A percentile compares a stretch with the other conserved stretches of the same genome.
Conservation (phyloP, 106 monocot genomes). For the Narthecium ossifragum region DNA sequence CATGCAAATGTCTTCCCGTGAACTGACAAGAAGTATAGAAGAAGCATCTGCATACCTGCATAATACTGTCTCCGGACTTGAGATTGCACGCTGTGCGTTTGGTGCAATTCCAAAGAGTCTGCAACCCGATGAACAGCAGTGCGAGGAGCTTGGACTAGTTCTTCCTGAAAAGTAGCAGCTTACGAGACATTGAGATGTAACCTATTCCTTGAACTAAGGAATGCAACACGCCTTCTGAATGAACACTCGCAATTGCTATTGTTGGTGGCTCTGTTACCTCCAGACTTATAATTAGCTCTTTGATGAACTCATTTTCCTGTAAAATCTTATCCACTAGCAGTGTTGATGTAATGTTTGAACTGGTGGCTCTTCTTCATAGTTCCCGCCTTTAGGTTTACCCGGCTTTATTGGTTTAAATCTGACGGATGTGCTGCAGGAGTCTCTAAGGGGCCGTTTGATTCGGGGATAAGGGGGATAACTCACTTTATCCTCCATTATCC, state of each 20-base stretch:
- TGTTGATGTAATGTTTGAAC: too few species aligned
- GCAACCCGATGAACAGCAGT: conserved; percentile 46
- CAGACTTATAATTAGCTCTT: neutral
- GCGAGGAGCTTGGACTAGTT: conserved; percentile 42
- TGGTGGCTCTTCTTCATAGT: neutral
- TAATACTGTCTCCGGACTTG: conserved; percentile 49
- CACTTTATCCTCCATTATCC: too few species aligned
- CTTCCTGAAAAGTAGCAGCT: neutral
- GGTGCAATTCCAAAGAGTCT: conserved; percentile 59
- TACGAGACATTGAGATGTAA: neutral
- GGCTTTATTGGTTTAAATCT: too few species aligned
- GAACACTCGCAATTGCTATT: neutral
- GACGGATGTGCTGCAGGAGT: too few species aligned
- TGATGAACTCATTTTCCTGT: too few species aligned
- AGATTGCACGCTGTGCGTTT: conserved; percentile 39
- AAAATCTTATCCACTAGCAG: too few species aligned
- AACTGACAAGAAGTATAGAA: conserved; percentile 27
- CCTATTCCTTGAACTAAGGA: neutral
- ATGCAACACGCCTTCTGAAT: neutral
- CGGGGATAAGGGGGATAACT: too few species aligned
- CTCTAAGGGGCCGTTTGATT: too few species aligned
- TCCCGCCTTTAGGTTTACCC: too few species aligned
- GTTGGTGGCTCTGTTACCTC: neutral
- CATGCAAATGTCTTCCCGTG: conserved; percentile 26
- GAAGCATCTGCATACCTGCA: conserved; percentile 54